Base-by-base conservation (phyloP, 2,329 filamentous ascomycete species). In the Sphaerulina vaccinii region DNA sequence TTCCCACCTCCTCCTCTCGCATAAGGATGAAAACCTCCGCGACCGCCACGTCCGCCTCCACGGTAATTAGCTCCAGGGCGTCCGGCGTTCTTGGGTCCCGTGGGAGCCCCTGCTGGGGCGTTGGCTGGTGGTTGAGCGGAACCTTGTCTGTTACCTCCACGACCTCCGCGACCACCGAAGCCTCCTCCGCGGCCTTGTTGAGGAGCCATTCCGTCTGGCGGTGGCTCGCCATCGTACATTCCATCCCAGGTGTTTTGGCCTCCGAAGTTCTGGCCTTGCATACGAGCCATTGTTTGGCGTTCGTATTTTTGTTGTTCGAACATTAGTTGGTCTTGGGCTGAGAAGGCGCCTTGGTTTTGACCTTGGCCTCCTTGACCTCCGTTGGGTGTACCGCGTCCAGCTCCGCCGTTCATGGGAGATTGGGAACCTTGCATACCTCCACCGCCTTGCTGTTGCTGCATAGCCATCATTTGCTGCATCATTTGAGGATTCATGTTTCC, bases 181-280 rank as follows among this genome's bases (percentile, higher is more conserved):
- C 67, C 73, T 52, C 67, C 73, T 52, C 72, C 74, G 52, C 76
- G 74, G 8, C 40, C 10, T 11, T 32, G 45, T 16, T 44, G 42
- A 15, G 51, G 53, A 5, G 52, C 52, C 75, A 59, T 77, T 75
- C 85, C 80, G 62, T 85, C 85, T 4, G 89, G 89, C 67, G 92
- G 89, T 13, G 90, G 91, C 1, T 91, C 88, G 68, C 96, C 92
- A 68, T 97, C 92, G 70, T 96, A 97, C 90, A 96, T 96, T 65
- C 92, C 92, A 70, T 97, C 92, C 90, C 91, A 96, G 35, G 86
- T 91, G 32, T 73, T 79, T 64, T 69, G 78, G 69, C 68, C 71
- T 21, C 71, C 71, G 50, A 64, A 67, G 38, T 59, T 55, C 56
- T 75, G 70, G 62, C 63, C 70, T 62, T 64, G 68, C 67, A 76